Percentiles rank a stretch among this genome's conserved stretches.
phyloP scores from a whole-genome alignment of 495 filamentous ascomycete genomes.

The Pyrenula aspistea region DNA sequence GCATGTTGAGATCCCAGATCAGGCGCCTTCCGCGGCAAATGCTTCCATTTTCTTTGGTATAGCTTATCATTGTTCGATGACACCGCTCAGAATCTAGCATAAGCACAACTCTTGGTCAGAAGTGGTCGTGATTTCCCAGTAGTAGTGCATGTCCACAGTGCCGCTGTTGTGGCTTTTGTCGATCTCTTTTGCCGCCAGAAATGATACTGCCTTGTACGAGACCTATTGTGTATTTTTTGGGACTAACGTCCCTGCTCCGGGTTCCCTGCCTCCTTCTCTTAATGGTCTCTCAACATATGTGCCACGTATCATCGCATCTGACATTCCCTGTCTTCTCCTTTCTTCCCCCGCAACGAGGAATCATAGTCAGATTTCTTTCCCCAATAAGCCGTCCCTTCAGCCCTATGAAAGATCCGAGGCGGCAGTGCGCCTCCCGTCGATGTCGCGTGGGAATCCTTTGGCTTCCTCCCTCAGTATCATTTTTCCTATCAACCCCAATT shows the following conservation, averaged over 20 bases:
- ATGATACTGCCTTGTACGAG: background rate
- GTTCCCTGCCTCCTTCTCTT: background rate
- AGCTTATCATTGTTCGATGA: background rate
- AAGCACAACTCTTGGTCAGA: background rate
- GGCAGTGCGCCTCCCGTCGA: conserved; percentile 8
- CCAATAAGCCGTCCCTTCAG: conserved; percentile 3
- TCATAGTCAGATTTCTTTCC: conserved; percentile 7
- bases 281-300: background rate
- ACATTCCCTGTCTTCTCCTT: conserved; percentile 5
- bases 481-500: background rate
- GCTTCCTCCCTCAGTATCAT: conserved; percentile 5
- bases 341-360: conserved; percentile 6
- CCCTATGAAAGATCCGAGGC: conserved; percentile 3
- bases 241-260: background rate
- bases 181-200: background rate
- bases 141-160: background rate
- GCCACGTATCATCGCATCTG: background rate
- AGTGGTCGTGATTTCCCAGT: background rate
- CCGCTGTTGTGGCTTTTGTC: background rate
- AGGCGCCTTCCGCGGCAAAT: background rate
- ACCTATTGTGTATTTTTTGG: background rate
- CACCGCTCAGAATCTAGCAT: background rate
- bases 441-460: conserved; percentile 4
- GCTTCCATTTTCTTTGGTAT: background rate
- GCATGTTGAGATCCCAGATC: background rate